These are phyloP conservation scores for Singerocomus rubriflavus DNA, from an alignment of 1,284 basidiomycete genomes.

Conservation along the genomic window DNA sequence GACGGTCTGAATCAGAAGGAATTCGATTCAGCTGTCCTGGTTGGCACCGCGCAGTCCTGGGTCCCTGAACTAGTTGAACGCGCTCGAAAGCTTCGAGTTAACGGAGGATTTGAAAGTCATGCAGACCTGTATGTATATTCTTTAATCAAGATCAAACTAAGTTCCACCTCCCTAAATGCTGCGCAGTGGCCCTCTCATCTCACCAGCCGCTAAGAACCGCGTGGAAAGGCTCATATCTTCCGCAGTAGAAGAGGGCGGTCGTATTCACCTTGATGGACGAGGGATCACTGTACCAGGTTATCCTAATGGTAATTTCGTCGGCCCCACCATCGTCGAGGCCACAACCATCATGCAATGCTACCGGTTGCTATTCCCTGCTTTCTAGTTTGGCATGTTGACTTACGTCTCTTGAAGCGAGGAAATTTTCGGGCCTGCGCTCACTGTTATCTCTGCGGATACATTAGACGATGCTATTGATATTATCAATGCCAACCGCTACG, in stretches of 20 bases:
- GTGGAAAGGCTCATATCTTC: slow-evolving; percentile 80
- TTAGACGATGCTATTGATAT: slow-evolving; percentile 90
- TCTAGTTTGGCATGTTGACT: background rate
- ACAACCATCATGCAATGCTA: slow-evolving; percentile 86
- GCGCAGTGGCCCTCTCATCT: slow-evolving; percentile 88
- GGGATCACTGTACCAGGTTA: slow-evolving; percentile 69
- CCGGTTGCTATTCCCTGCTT: slow-evolving; percentile 48
- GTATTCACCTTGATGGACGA: slow-evolving; percentile 87
- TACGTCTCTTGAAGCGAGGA: slow-evolving; percentile 61
- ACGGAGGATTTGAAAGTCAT: slow-evolving; percentile 86
- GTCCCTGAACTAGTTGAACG: slow-evolving; percentile 85
- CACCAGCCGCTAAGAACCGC: slow-evolving; percentile 79
- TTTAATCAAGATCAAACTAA: background rate
- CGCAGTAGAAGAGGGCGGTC: slow-evolving; percentile 83
- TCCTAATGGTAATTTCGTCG: slow-evolving; percentile 92
- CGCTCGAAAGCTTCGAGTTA: slow-evolving; percentile 79
- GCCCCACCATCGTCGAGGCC: slow-evolving; percentile 88
- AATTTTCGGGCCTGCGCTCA: slow-evolving; percentile 92
- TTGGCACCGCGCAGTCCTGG: slow-evolving; percentile 83
- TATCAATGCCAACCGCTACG: slow-evolving; percentile 87
- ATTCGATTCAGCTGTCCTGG: slow-evolving; percentile 60
- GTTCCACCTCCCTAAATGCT: slow-evolving; percentile 2
- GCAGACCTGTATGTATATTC: slow-evolving; percentile 74
- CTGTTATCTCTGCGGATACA: slow-evolving; percentile 78
- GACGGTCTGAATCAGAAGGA: slow-evolving; percentile 4